phyloP scores from a whole-genome alignment of 495 filamentous ascomycete species.

The Talaromyces stipitatus region DNA sequence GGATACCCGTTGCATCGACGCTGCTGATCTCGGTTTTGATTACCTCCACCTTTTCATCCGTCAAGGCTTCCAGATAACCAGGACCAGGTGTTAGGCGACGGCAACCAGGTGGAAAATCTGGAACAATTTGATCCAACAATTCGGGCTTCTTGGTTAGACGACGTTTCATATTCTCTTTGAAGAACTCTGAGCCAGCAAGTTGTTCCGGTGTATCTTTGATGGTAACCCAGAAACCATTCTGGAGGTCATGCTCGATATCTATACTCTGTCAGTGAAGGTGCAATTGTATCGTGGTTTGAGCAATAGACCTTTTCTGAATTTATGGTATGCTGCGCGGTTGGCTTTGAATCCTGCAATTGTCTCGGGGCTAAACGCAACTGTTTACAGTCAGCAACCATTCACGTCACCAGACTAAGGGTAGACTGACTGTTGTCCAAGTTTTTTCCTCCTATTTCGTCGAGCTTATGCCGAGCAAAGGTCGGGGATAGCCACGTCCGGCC shows the following conservation, averaged over 20 bases:
- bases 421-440: slow-evolving; percentile 28
- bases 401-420: neutral
- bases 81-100: slow-evolving; percentile 26
- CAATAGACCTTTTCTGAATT: slow-evolving; percentile 34
- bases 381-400: neutral
- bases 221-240: slow-evolving; percentile 35
- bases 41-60: slow-evolving; percentile 36
- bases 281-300: neutral
- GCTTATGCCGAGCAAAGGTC: slow-evolving; percentile 23
- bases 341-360: slow-evolving; percentile 39
- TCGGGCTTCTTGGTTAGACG: slow-evolving; percentile 30
- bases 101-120: slow-evolving; percentile 38
- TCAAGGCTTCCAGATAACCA: slow-evolving; percentile 42
- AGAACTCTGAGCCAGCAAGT: slow-evolving; percentile 21
- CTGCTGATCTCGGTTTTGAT: slow-evolving; percentile 31
- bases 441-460: slow-evolving; percentile 19
- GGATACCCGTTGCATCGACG: slow-evolving; percentile 39
- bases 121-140: slow-evolving; percentile 24
- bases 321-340: slow-evolving; percentile 27
- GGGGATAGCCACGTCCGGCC: slow-evolving; percentile 38
- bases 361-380: slow-evolving; percentile 30
- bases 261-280: neutral
- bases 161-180: slow-evolving; percentile 34
- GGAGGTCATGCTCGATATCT: slow-evolving; percentile 40
- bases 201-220: slow-evolving; percentile 30